Evolutionary conservation across 2,329 filamentous ascomycete genomes (phyloP).

Genomic region (Calonectria crousiana): DNA sequence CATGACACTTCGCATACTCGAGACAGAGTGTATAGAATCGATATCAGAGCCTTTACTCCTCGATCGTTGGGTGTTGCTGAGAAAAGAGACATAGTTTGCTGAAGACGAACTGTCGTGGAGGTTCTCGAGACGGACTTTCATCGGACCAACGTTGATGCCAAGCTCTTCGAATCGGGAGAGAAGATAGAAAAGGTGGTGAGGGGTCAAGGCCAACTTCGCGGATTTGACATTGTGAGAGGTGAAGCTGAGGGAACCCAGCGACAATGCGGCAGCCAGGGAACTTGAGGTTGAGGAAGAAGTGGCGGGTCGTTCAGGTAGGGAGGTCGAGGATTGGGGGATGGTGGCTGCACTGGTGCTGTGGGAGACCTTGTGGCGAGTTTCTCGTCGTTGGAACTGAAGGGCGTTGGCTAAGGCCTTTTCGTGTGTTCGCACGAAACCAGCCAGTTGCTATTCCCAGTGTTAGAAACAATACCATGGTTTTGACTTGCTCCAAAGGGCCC

Average conservation of each 20-base stretch:
- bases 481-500: constrained; percentile 26
- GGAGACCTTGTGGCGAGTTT: constrained; percentile 77
- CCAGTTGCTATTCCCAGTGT: constrained; percentile 78
- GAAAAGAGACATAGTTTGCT: constrained; percentile 95
- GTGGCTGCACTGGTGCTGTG: constrained; percentile 72
- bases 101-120: constrained; percentile 89
- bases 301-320: constrained; percentile 70
- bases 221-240: constrained; percentile 88
- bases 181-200: constrained; percentile 96
- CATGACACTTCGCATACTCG: constrained; percentile 97
- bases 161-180: constrained; percentile 96
- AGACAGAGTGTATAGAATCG: constrained; percentile 94
- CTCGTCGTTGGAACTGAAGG: constrained; percentile 81
- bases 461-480: constrained; percentile 40
- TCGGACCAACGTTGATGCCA: constrained; percentile 89
- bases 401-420: constrained; percentile 98
- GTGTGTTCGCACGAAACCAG: constrained; percentile 95
- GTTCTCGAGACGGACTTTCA: constrained; percentile 96
- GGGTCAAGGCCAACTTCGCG: constrained; percentile 90
- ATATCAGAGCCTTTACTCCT: constrained; percentile 85
- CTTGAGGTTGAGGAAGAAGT: constrained; percentile 78
- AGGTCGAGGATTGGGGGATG: constrained; percentile 66
- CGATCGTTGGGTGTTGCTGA: constrained; percentile 81
- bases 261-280: constrained; percentile 86
- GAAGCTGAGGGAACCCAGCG: constrained; percentile 86